Conservation (phyloP, 106 monocot genomes). For the Allium fistulosum region DNA sequence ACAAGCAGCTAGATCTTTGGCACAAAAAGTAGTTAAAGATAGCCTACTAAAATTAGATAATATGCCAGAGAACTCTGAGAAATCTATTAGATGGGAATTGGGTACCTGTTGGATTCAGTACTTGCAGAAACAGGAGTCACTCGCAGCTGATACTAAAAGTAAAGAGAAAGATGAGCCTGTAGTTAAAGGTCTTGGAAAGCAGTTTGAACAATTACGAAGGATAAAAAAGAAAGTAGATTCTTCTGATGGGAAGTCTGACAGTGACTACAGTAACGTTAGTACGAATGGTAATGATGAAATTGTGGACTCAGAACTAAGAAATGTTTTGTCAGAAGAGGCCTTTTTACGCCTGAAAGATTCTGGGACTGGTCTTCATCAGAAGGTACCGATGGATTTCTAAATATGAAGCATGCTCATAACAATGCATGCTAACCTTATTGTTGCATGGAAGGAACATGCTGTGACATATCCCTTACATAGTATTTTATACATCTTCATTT, state of each 20-base stretch:
- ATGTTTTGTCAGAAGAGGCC: constrained; percentile 37
- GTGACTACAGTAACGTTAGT: constrained; percentile 12
- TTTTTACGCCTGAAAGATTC: constrained; percentile 52
- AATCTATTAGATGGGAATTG: constrained; percentile 75
- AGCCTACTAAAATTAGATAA: constrained; percentile 51
- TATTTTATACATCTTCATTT: too few species aligned
- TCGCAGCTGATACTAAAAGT: constrained; percentile 13
- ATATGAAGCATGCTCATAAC: too few species aligned
- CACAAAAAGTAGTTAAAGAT: constrained; percentile 38
- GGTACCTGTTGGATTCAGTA: constrained; percentile 70
- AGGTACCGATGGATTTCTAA: constrained; percentile 28
- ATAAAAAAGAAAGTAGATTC: constrained; percentile 51
- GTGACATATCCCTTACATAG: too few species aligned
- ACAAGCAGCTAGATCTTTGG: constrained; percentile 24
- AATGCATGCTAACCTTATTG: too few species aligned
- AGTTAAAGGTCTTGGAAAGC: constrained; percentile 81
- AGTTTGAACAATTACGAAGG: constrained; percentile 70
- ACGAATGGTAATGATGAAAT: constrained; percentile 22
- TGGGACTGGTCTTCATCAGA: constrained; percentile 57
- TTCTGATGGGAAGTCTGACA: constrained; percentile 9
- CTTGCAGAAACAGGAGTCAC: constrained; percentile 55
- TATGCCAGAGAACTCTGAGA: constrained; percentile 11
- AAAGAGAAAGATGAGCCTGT: constrained; percentile 21
- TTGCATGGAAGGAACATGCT: too few species aligned
- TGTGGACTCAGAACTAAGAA: constrained; percentile 2